Conservation (phyloP, 73 alveolate species). For the Paramecium biaurelia region DNA sequence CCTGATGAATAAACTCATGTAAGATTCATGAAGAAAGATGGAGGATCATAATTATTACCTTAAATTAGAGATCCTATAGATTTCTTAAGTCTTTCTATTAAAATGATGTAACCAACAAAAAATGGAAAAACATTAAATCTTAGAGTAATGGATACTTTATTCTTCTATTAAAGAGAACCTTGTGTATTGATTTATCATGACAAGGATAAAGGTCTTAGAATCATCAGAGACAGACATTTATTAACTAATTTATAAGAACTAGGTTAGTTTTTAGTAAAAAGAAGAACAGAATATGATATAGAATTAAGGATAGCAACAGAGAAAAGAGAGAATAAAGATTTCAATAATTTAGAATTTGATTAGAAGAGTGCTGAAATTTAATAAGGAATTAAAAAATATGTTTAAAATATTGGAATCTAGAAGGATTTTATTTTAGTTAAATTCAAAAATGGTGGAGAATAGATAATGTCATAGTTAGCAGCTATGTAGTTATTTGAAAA, state of each 20-base stretch:
- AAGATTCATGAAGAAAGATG: not conserved
- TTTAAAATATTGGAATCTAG: not conserved
- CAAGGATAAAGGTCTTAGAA: not conserved
- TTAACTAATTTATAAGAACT: not conserved
- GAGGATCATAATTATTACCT: not conserved
- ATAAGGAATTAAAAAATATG: not conserved
- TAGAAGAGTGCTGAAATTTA: slow-evolving; percentile 15
- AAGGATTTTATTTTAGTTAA: slow-evolving; percentile 2
- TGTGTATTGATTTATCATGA: not conserved
- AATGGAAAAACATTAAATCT: not conserved
- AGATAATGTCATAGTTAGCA: not conserved
- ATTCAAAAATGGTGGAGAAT: not conserved
- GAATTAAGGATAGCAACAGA: not conserved
- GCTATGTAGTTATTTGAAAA: not conserved
- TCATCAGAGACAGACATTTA: not conserved
- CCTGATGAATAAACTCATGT: not conserved
- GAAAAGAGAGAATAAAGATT: not conserved
- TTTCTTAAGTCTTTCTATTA: not conserved
- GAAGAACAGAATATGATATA: slow-evolving; percentile 14
- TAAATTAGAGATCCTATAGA: not conserved
- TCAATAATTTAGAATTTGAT: slow-evolving; percentile 3
- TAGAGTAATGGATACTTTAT: not conserved
- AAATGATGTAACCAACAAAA: not conserved
- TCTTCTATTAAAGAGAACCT: slow-evolving; percentile 9
- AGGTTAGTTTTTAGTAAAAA: not conserved